Base-by-base conservation (phyloP, 2,329 filamentous ascomycete species). In the Dactylella cylindrospora region DNA sequence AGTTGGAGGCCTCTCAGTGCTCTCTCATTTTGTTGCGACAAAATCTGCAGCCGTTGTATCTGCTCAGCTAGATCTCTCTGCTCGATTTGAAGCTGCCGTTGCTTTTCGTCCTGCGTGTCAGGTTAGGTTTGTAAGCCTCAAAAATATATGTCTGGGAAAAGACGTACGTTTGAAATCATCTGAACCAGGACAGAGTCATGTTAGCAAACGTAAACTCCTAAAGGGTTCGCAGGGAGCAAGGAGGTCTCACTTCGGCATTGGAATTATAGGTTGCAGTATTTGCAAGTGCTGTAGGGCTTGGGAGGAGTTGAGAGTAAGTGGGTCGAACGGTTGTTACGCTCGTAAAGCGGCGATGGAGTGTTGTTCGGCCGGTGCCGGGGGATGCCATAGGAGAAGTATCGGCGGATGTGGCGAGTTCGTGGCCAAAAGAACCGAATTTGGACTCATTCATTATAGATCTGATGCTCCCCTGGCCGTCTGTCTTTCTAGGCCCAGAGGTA, bases 11-110 rank as follows among this genome's bases (percentile, higher is more conserved):
- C 47, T 32, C 55, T 47, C 25, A 61, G 71, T 95, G 90, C 68
- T 86, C 81, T 71, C 19, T 90, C 88, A 71, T 93, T 87, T 65
- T 81, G 83, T 65, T 85, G 84, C 73, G 91, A 87, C 72, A 93
- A 86, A 68, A 90, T 80, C 70, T 95, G 90, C 65, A 96, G 79
- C 68, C 89, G 82, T 72, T 90, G 87, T 82, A 98, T 90, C 73
- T 96, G 84, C 75, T 97, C 90, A 70, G 95, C 95, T 38, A 86
- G 84, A 66, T 88, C 83, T 70, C 88, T 89, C 73, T 95, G 88
- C 74, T 95, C 88, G 67, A 38, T 53, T 38, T 61, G 55, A 12
- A 61, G 41, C 7, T 61, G 47, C 23, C 55, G 55, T 9, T 61
- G 55, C 35, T 61, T 53, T 44, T 61, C 55, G 29, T 61, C 55